Conservation (phyloP, 306 rosid genomes). For the Begonia peltatifolia region DNA sequence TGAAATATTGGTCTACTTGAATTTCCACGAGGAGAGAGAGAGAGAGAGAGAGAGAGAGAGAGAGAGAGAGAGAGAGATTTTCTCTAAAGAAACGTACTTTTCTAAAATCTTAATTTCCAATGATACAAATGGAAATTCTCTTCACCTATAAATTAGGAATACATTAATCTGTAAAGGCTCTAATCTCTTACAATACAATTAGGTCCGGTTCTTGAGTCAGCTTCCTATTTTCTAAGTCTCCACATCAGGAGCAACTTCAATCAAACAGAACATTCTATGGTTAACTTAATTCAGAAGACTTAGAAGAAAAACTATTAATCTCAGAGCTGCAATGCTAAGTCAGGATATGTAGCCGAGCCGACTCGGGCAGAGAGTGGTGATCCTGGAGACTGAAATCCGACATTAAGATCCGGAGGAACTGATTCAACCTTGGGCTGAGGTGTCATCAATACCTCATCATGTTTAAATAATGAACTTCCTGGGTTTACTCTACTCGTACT, state of each 20-base stretch:
- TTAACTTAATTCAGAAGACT: constrained; percentile 7
- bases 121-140: too few species aligned
- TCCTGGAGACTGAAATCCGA: constrained; percentile 46
- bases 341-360: constrained; percentile 38
- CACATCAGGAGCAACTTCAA: neutral
- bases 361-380: constrained; percentile 42
- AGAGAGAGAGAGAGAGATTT: too few species aligned
- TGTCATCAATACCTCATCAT: constrained; percentile 10
- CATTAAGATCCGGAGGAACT: constrained; percentile 48
- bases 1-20: too few species aligned
- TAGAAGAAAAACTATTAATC: constrained; percentile 14
- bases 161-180: too few species aligned
- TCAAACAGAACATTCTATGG: constrained; percentile 30
- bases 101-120: too few species aligned
- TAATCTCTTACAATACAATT: too few species aligned
- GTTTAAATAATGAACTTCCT: constrained; percentile 1
- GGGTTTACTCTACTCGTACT: constrained; percentile 12
- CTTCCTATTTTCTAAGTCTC: constrained; percentile 1
- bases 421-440: constrained; percentile 26
- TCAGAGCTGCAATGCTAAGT: constrained; percentile 55
- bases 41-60: too few species aligned
- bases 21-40: too few species aligned
- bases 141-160: too few species aligned
- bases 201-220: too few species aligned
- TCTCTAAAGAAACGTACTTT: too few species aligned